Percentiles rank a stretch among this genome's conserved stretches.
These are phyloP conservation scores for Incumbomyces lentus DNA, from an alignment of 2,329 filamentous ascomycete genomes.

Conservation along the genomic window DNA sequence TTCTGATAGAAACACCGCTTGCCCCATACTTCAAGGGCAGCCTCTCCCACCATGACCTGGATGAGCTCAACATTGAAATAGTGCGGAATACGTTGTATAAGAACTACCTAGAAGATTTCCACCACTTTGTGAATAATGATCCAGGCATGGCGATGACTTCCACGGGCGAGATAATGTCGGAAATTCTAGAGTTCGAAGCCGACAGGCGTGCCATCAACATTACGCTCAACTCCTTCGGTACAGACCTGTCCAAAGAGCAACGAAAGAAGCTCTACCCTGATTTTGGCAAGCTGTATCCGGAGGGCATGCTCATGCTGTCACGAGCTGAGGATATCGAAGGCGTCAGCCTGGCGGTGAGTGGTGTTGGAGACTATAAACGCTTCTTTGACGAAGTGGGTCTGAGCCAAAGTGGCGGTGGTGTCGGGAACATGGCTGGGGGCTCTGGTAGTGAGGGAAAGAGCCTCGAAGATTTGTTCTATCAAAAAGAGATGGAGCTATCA, in stretches of 20 bases:
- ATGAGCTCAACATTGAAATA: constrained; percentile 99
- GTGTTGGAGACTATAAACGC: constrained; percentile 82
- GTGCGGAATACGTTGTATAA: constrained; percentile 98
- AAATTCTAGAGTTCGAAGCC: constrained; percentile 93
- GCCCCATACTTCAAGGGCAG: constrained; percentile 97
- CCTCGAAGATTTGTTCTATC: constrained; percentile 94
- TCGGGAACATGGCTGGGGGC: constrained; percentile 77
- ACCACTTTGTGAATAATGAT: constrained; percentile 85
- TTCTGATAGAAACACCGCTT: constrained; percentile 90
- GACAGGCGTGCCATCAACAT: constrained; percentile 97
- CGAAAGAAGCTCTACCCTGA: constrained; percentile 91
- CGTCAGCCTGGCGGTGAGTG: constrained; percentile 85
- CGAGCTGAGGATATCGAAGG: constrained; percentile 91
- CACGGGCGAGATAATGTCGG: constrained; percentile 87
- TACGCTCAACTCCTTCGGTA: constrained; percentile 96
- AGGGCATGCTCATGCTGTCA: constrained; percentile 89
- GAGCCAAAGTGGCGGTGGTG: constrained; percentile 62
- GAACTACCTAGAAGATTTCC: constrained; percentile 97
- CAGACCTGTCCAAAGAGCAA: constrained; percentile 85
- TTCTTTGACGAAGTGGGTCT: constrained; percentile 90
- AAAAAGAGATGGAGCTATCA: constrained; percentile 98
- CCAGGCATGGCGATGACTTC: constrained; percentile 78
- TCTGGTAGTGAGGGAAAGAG: constrained; percentile 74
- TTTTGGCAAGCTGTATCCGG: constrained; percentile 84
- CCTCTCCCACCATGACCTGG: constrained; percentile 88